Evolutionary conservation across 345 rosid genomes (phyloP).

Genomic region (Gossypium stocksii): DNA sequence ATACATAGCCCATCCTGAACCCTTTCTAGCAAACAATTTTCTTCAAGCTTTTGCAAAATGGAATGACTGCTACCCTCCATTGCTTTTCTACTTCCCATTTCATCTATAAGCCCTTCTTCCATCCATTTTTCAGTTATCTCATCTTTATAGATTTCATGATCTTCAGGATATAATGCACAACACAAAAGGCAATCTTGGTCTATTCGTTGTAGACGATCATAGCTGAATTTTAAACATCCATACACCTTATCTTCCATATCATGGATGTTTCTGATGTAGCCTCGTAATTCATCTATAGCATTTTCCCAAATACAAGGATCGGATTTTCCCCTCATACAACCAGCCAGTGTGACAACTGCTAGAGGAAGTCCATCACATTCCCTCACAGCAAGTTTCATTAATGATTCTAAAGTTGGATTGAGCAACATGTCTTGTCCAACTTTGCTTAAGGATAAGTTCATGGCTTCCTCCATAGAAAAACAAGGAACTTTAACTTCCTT

Average conservation of each 20-base stretch:
- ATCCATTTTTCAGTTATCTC: too few species aligned
- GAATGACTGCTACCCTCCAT: constrained; percentile 1
- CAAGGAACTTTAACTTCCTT: neutral
- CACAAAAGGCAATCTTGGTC: constrained; percentile 17
- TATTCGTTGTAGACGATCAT: constrained; percentile 2
- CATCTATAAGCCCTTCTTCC: neutral
- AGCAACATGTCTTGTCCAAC: too few species aligned
- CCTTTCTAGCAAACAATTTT: constrained; percentile 14
- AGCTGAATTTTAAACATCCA: constrained; percentile 3
- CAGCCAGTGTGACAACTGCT: too few species aligned
- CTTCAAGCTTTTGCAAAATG: constrained; percentile 19
- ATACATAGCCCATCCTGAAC: neutral
- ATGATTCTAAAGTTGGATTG: too few species aligned
- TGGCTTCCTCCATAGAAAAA: neutral
- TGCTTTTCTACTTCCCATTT: constrained; percentile 3
- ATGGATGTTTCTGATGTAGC: too few species aligned
- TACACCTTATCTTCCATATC: neutral
- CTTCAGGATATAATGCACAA: constrained; percentile 8
- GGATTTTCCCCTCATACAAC: too few species aligned
- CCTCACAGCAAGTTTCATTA: too few species aligned
- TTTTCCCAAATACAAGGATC: too few species aligned
- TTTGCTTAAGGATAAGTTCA: too few species aligned
- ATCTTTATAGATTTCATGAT: too few species aligned
- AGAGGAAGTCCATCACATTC: too few species aligned
- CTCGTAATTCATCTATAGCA: too few species aligned